Evolutionary conservation across 805 yeast species (phyloP).

Genomic region (Wickerhamiella nectarea): DNA sequence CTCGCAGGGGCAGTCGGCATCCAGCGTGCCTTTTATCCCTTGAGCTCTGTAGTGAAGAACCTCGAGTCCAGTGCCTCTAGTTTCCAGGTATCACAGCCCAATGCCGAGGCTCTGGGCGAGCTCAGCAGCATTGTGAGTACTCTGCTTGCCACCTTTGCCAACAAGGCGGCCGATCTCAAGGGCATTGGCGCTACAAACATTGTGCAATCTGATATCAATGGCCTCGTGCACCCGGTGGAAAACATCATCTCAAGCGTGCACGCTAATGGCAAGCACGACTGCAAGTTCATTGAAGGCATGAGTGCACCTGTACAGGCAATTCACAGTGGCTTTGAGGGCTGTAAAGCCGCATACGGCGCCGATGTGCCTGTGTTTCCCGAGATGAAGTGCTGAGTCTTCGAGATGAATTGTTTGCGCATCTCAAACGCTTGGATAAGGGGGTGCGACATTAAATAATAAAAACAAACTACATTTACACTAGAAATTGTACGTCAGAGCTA

Average conservation of each 20-base stretch:
- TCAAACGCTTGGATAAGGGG: too few species aligned
- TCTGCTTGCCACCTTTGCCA: slow-evolving; percentile 15
- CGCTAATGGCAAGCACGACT: slow-evolving; percentile 2
- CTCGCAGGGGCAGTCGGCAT: slow-evolving; percentile 19
- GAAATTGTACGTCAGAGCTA: too few species aligned
- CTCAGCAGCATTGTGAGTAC: slow-evolving; percentile 12
- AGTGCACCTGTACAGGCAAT: background rate
- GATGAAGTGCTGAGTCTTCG: too few species aligned
- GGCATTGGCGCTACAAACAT: slow-evolving; percentile 16
- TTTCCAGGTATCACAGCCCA: slow-evolving; percentile 9
- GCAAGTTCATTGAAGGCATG: background rate
- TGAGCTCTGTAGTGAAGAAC: slow-evolving; percentile 9
- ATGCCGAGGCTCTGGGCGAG: slow-evolving; percentile 8
- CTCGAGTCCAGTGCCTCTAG: slow-evolving; percentile 6
- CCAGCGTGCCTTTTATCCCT: slow-evolving; percentile 13
- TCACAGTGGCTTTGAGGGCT: background rate
- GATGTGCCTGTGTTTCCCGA: background rate
- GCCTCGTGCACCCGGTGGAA: slow-evolving; percentile 9
- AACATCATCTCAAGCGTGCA: slow-evolving; percentile 11
- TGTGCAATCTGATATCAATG: slow-evolving; percentile 13
- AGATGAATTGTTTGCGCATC: too few species aligned
- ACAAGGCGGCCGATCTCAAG: slow-evolving; percentile 17
- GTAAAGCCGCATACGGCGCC: slow-evolving; percentile 3
- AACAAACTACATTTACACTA: too few species aligned
- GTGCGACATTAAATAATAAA: too few species aligned